Evolutionary conservation across 2,329 filamentous ascomycete genomes (phyloP), one percentile per base, ranked within the genome.

Genomic region (Ophiostoma triangulosporum): DNA sequence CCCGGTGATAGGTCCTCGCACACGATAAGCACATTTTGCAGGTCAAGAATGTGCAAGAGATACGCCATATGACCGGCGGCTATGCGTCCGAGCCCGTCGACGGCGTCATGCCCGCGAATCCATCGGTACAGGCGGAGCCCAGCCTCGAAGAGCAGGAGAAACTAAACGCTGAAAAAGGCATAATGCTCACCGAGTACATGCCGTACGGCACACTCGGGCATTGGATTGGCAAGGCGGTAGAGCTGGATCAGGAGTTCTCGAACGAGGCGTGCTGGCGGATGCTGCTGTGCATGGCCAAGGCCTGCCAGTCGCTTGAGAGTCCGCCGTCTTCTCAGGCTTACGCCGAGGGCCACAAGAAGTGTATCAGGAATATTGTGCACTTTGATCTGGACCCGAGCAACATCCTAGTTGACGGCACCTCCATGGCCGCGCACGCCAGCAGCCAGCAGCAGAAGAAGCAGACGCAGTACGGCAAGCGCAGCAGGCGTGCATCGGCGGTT

Each of bases 251-350:
- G 2, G 15, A 20, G 9, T 38, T 57, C 3, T 50, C 54, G 1
- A 27, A 48, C 4, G 46, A 52, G 8, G 45, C 45, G 3, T 54
- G 58, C 11, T 62, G 60, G 60, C 52, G 50, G 2, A 50, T 59
- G 32, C 49, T 60, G 6, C 40, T 48, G 24, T 61, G 59, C 38
- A 43, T 62, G 14, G 54, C 55, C 11, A 50, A 57, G 14, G 59
- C 29, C 5, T 59, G 57, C 46, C 40, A 57, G n/a, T 51, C 57
- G 9, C 52, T 62, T 56, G 27, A 56, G 17, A 55, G 54, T 9
- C 60, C 59, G 4, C 55, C 60, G n/a, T n/a, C n/a, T n/a, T n/a
- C 1, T 15, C 51, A 2, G 32, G 31, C 20, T 3, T 17, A 14
- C 49, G 48, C 22, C n/a, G n/a, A n/a, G n/a, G n/a, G n/a, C n/a